Evolutionary conservation across 257 asterid species (phyloP).

Genomic region (Anisodus tanguticus): DNA sequence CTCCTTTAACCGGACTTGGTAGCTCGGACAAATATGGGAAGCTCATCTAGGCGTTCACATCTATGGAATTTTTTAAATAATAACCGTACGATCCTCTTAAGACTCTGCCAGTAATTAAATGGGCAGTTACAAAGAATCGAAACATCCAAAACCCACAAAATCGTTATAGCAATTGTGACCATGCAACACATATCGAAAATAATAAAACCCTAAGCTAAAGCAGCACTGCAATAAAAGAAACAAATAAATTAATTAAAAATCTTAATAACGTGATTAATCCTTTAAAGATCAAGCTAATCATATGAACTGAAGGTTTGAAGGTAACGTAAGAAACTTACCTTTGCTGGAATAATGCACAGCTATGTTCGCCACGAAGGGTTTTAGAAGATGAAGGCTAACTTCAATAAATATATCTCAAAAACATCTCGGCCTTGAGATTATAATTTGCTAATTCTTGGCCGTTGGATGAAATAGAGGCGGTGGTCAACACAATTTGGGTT

Average conservation of each 20-base stretch:
- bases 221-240: neutral
- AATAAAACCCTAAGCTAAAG: slow-evolving; percentile 6
- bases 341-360: neutral
- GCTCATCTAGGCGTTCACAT: too few species aligned
- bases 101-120: too few species aligned
- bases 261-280: neutral
- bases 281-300: neutral
- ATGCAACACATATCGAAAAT: slow-evolving; percentile 3
- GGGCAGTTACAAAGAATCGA: neutral
- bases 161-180: neutral
- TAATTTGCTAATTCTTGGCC: neutral
- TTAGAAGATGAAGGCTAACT: neutral
- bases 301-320: neutral
- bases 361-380: neutral
- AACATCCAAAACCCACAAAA: neutral
- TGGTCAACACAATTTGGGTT: neutral
- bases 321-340: neutral
- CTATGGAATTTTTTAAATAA: too few species aligned
- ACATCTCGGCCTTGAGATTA: neutral
- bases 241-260: neutral
- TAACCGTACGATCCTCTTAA: neutral
- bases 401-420: neutral
- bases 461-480: slow-evolving; percentile 21
- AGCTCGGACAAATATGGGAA: too few species aligned
- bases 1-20: too few species aligned